These are phyloP conservation scores for Coemansia sp. DNA, from an alignment of 192 early-diverging fungal species.

Conservation along the genomic window DNA sequence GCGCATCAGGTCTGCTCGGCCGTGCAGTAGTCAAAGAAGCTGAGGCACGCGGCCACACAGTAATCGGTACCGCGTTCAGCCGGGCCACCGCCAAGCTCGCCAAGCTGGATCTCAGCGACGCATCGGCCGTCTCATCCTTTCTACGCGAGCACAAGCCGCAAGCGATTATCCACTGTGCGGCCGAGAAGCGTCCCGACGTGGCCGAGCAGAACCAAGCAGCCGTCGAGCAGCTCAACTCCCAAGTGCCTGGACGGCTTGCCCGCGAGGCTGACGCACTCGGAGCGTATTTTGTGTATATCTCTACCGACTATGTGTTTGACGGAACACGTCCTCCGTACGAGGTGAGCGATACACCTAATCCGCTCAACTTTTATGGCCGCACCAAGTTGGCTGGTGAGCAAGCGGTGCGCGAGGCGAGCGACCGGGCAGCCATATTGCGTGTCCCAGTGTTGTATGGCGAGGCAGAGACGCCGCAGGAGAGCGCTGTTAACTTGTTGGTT, in stretches of 20 bases:
- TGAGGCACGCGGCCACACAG: conserved; percentile 56
- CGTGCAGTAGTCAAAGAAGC: conserved; percentile 66
- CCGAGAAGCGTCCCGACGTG: conserved; percentile 82
- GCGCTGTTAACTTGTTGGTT: conserved; percentile 73
- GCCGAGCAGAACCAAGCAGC: conserved; percentile 66
- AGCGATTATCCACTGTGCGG: conserved; percentile 80
- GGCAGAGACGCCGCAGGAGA: conserved; percentile 66
- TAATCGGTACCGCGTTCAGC: conserved; percentile 71
- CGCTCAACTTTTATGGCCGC: conserved; percentile 82
- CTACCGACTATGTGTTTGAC: conserved; percentile 94
- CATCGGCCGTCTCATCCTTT: conserved; percentile 54
- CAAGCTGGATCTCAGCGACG: conserved; percentile 71
- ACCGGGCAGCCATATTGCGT: conserved; percentile 66
- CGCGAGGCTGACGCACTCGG: conserved; percentile 46
- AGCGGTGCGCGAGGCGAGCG: conserved; percentile 58
- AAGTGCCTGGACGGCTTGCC: conserved; percentile 61
- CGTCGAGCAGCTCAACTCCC: conserved; percentile 67
- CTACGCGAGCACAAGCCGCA: conserved; percentile 58
- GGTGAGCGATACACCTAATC: conserved; percentile 65
- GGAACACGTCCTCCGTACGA: conserved; percentile 79
- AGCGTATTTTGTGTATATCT: conserved; percentile 76
- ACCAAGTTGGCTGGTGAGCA: conserved; percentile 76
- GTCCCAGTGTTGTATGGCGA: conserved; percentile 80
- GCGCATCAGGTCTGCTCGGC: conserved; percentile 81
- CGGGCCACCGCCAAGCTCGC: conserved; percentile 57